Evolutionary conservation across 768 basidiomycete species (phyloP), one percentile per base, ranked within the genome.

Genomic region (Termitomyces sp.): DNA sequence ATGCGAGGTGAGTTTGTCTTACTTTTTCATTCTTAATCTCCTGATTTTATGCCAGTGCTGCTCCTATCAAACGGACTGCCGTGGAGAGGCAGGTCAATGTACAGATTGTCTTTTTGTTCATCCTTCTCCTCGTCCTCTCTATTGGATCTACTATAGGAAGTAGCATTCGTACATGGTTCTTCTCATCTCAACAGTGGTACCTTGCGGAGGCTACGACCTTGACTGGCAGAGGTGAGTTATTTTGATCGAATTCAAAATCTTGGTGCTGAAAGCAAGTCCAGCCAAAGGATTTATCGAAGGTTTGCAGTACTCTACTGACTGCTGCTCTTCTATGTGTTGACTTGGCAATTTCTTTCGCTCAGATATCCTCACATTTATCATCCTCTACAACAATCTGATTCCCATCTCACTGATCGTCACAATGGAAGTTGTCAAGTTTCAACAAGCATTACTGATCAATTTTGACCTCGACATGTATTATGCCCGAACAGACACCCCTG

Each of bases 401-500:
- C 96, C 96, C 3, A 99, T 99, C 66, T 98, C 96, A 55, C 86
- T 99, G 63, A 96, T 98, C 64, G 97, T 99, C 63, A 98, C 97
- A 3, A 98, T 98, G 89, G 97, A 99, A 76, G 90, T 98, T 34
- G 97, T 99, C 75, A 98, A 98, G 70, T 98, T 89, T 66, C 94
- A 97, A 69, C 97, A 98, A 74, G 95, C 97, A 1, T 89, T 91
- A 35, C 81, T 98, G 52, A 99, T 99, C 78, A 99, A 98, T 70
- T 94, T 84, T 25, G 97, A 96, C 71, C 83, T 96, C 50, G 97
- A 99, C 74, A 98, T 99, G 96, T 99, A 99, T 73, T 89, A 98
- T 69, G 84, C 88, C 11, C 85, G 77, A 57, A 97, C 96, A 0
- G 97, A 99, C 68, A 98, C 96, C 0, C 94, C 97, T 0, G 97